These are phyloP conservation scores for Symbiodinium pilosum DNA, from an alignment of 73 alveolate genomes.

Conservation along the genomic window DNA sequence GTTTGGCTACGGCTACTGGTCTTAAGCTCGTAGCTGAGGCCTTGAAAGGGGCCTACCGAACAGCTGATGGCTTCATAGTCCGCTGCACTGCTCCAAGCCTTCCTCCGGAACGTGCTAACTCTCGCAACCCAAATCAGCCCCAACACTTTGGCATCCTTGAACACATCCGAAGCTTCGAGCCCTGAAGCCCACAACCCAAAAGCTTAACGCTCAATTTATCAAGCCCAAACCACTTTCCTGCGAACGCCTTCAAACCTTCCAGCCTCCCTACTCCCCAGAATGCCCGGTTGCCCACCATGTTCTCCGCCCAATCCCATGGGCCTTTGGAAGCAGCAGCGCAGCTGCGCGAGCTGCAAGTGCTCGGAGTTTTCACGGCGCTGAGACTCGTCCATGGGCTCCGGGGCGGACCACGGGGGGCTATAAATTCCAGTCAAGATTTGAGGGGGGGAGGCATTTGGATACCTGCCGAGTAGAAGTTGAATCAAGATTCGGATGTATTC, in stretches of 20 bases:
- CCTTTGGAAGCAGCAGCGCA: neutral
- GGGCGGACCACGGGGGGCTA: no score
- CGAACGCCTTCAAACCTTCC: neutral
- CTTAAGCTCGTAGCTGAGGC: neutral
- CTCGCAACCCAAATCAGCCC: neutral
- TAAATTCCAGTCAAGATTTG: no score
- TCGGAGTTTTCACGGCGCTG: no score
- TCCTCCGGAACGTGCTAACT: neutral
- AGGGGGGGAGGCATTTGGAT: no score
- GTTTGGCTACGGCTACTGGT: neutral
- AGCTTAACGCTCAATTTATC: neutral
- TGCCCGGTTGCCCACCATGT: neutral
- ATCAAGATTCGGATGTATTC: no score
- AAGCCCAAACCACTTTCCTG: neutral
- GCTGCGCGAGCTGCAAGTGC: neutral
- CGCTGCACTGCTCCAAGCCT: neutral
- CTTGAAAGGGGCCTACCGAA: neutral
- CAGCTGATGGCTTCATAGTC: neutral
- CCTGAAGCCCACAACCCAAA: neutral
- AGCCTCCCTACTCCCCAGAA: neutral
- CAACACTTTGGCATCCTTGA: neutral
- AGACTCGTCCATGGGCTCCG: no score
- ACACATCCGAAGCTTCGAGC: neutral
- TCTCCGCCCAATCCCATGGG: neutral
- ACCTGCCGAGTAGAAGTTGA: no score